Evolutionary conservation across 2,329 filamentous ascomycete species (phyloP), one percentile per base, ranked within the genome.

Genomic region (Botrytis medusae): DNA sequence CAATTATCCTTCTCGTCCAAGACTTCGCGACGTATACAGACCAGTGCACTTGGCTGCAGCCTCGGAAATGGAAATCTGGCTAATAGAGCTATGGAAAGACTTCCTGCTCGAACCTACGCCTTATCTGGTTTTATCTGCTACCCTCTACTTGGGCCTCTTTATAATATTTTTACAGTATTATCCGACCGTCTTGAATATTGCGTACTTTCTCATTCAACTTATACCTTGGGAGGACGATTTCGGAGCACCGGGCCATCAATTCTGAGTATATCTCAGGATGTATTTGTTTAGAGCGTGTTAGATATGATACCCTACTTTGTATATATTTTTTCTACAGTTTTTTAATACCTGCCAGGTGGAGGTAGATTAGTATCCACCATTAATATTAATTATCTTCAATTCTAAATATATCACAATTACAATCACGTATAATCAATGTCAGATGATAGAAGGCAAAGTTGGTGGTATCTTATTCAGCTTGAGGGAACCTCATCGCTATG

Each of bases 41-140:
- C 71, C 51, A 37, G 32, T 54, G 22, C 59, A 42, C 16, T 48
- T 72, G 51, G 54, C 63, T 2, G 75, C 76, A 37, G 71, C 75
- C 12, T 73, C 74, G 8, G 75, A 79, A 16, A 72, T 76, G 59
- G 77, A 79, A 64, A 59, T 74, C 10, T 79, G 76, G 74, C 70
- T 78, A 46, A 57, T 63, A 7, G 78, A 79, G 62, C 72, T 79
- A 25, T 78, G 76, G 75, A 60, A 77, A 12, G 77, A 80, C 67
- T 78, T 79, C 61, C 64, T 76, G 9, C 74, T 79, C 62, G 78
- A 79, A 60, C 79, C 77, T 48, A 79, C 77, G n/a, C 77, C 79
- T 18, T 77, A 78, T 51, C 63, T 78, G 46, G 77, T 78, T 34
- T 72, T 73, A 29, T 77, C 74, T 6, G 75, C 75, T 34, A 74